phyloP scores from a whole-genome alignment of 2,329 filamentous ascomycete genomes.

The Albifimbria verrucaria region DNA sequence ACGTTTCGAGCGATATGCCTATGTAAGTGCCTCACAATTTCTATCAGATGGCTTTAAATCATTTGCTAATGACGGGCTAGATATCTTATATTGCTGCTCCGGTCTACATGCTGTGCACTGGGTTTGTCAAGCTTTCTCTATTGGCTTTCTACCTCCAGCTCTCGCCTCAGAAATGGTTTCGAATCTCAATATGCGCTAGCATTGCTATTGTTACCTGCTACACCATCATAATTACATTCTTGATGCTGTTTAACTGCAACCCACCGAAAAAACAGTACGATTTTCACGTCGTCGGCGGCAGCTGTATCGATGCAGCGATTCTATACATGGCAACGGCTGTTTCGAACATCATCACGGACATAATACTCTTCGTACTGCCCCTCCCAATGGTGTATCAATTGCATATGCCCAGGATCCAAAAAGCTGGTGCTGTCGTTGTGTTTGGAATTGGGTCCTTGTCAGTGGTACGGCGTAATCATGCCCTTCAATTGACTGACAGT shows the following conservation, averaged over 20 bases:
- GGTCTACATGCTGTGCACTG: conserved; percentile 30
- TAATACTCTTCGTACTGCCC: conserved; percentile 42
- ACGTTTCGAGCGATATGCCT: conserved; percentile 13
- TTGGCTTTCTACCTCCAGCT: conserved; percentile 33
- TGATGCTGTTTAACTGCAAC: conserved; percentile 20
- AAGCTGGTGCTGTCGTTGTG: conserved; percentile 37
- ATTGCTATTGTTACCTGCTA: conserved; percentile 27
- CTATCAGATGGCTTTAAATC: neutral
- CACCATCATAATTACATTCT: conserved; percentile 20
- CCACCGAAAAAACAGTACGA: conserved; percentile 20
- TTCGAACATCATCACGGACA: conserved; percentile 43
- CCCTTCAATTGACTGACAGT: neutral
- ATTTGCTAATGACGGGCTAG: conserved; percentile 1
- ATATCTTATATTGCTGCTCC: conserved; percentile 19
- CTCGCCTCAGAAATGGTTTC: conserved; percentile 29
- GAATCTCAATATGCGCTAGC: conserved; percentile 21
- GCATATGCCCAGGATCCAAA: conserved; percentile 41
- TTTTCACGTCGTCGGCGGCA: conserved; percentile 19
- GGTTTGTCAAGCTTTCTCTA: conserved; percentile 33
- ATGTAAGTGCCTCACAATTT: conserved; percentile 9
- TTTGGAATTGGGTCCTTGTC: conserved; percentile 38
- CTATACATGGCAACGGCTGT: conserved; percentile 47
- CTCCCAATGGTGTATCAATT: conserved; percentile 40
- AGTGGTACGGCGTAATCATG: no score
- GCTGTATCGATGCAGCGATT: conserved; percentile 39